Evolutionary conservation across 495 filamentous ascomycete genomes (phyloP), one percentile per base, ranked within the genome.

Genomic region (Jackrogersella multiformis): DNA sequence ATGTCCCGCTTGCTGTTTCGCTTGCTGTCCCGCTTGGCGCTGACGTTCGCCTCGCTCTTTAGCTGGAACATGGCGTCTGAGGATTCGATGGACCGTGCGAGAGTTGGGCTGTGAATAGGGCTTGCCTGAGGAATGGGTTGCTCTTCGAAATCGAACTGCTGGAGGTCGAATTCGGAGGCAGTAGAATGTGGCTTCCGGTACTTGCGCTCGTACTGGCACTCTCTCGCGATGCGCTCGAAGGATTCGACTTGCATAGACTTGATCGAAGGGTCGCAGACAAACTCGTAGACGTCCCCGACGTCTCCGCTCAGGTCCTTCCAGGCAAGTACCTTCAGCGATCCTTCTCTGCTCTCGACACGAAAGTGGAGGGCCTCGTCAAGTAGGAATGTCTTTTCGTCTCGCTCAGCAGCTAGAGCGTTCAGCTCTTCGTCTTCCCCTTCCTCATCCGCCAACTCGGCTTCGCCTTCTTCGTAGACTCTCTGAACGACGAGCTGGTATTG

Each of bases 181-280:
- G 86, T 88, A 48, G 92, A 87, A 60, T 91, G 85, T 21, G 86
- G 89, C 72, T 87, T 89, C 30, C 91, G 87, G 75, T 91, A 94
- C 71, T 96, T 97, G 65, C 96, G 86, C 82, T 99, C 95, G 89
- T 93, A 99, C 75, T 99, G 95, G 76, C 96, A 98, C 83, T 97
- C 89, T 34, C 89, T 83, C 13, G 96, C 93, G 36, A 92, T 89
- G 26, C 89, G 82, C 76, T 94, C 90, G 77, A 99, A 98, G 6
- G 88, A 85, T 18, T 88, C 81, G 8, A 94, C 90, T 64, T 92
- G 90, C 12, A 86, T 84, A 5, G 89, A 79, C 34, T 87, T 82
- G 26, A 90, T 87, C 23, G 85, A 86, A 7, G 79, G 73, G 75
- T 97, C 96, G 78, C 94, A 98, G 64, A 98, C 90, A 71, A 98